Evolutionary conservation across 352 stramenopile species (phyloP).

Genomic region (Pythium apleroticum): DNA sequence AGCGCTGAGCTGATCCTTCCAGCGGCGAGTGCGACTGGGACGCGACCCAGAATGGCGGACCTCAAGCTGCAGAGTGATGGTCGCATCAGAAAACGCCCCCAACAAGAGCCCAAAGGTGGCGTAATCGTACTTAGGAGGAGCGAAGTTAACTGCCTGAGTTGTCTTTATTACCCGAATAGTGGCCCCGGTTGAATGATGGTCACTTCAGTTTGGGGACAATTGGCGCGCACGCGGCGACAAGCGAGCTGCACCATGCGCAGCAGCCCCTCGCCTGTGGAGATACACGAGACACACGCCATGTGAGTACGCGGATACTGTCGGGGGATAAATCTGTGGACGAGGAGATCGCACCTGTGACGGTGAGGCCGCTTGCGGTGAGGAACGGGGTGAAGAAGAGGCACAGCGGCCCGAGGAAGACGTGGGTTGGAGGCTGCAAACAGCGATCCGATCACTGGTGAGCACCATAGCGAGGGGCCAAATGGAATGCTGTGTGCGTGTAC

Average conservation of each 20-base stretch:
- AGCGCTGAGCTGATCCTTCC: no score
- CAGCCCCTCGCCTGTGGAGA: constrained; percentile 18
- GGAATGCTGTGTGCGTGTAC: neutral
- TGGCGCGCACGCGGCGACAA: constrained; percentile 4
- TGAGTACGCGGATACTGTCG: neutral
- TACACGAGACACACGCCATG: neutral
- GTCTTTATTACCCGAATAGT: constrained; percentile 10
- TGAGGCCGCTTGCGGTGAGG: constrained; percentile 34
- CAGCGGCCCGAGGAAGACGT: constrained; percentile 37
- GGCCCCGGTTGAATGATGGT: constrained; percentile 14
- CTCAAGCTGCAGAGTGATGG: constrained; percentile 1
- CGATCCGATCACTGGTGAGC: neutral
- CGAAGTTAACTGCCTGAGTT: neutral
- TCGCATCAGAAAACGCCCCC: neutral
- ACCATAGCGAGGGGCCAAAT: neutral
- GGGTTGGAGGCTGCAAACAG: constrained; percentile 12
- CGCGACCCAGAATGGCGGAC: neutral
- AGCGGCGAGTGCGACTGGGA: no score
- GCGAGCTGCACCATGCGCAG: constrained; percentile 20
- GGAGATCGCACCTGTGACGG: constrained; percentile 28
- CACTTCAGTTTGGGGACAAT: neutral
- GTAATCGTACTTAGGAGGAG: constrained; percentile 15
- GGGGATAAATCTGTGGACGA: neutral
- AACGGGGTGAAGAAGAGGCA: constrained; percentile 40
- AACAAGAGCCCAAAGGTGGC: neutral